Evolutionary conservation across 2,329 filamentous ascomycete species (phyloP).

Genomic region (Fusarium virguliforme): DNA sequence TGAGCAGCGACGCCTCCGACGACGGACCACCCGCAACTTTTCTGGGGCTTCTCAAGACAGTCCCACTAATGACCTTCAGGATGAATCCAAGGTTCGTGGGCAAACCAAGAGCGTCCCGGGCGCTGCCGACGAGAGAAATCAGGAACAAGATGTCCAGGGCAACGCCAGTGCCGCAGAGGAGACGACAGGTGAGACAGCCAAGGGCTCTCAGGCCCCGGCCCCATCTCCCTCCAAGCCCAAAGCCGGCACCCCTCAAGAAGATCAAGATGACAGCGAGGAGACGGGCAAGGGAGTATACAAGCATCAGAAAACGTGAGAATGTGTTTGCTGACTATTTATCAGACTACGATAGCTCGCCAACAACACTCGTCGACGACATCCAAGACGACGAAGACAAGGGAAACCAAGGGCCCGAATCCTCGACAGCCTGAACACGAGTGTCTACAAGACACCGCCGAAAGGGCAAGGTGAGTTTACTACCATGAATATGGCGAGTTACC

Average conservation of each 20-base stretch:
- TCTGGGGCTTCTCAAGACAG: neutral
- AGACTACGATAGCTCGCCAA: neutral
- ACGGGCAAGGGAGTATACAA: neutral
- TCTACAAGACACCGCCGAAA: conserved; percentile 2
- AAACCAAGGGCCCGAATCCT: neutral
- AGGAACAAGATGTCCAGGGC: neutral
- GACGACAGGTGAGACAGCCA: neutral
- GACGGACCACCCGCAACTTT: conserved; percentile 6
- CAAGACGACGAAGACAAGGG: neutral
- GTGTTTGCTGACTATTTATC: neutral
- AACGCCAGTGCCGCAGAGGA: neutral
- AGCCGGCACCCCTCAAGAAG: neutral
- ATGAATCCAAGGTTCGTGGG: neutral
- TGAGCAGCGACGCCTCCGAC: conserved; percentile 2
- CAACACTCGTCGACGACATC: neutral
- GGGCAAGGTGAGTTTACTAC: neutral
- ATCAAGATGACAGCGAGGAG: neutral
- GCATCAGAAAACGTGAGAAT: neutral
- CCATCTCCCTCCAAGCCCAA: neutral
- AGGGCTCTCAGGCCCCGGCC: neutral
- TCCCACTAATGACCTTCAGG: neutral
- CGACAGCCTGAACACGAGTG: neutral
- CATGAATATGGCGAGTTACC: neutral
- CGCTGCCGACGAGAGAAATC: neutral
- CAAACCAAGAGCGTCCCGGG: neutral